Percentiles rank a stretch among this genome's conserved stretches.
Conservation (phyloP, 805 yeast species). For the Hanseniaspora vineae region DNA sequence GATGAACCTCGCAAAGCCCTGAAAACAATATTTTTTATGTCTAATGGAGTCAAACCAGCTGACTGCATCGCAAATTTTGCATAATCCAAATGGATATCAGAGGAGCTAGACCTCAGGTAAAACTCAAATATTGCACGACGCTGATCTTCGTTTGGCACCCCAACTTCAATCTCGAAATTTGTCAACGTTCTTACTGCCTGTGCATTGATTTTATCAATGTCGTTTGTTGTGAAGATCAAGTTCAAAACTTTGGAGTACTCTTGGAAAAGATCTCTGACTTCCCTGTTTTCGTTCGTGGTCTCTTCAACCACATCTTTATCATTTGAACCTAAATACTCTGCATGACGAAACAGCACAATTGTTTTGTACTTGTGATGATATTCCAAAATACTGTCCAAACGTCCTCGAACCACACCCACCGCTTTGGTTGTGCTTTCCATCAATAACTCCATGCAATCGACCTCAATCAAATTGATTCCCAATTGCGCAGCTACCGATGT, state of each 20-base stretch:
- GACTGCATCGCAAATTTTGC: constrained; percentile 30
- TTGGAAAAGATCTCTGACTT: constrained; percentile 22
- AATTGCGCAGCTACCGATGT: constrained; percentile 38
- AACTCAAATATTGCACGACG: constrained; percentile 49
- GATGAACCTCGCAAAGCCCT: constrained; percentile 22
- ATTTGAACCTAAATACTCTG: constrained; percentile 61
- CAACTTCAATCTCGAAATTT: constrained; percentile 63
- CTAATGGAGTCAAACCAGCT: constrained; percentile 86
- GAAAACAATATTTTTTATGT: constrained; percentile 59
- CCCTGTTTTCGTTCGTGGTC: constrained; percentile 7
- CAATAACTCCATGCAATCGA: constrained; percentile 57
- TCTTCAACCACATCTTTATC: constrained; percentile 34
- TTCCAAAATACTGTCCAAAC: constrained; percentile 49
- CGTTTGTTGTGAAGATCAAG: constrained; percentile 33
- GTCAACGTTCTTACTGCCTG: constrained; percentile 52
- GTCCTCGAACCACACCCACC: constrained; percentile 64
- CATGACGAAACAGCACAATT: constrained; percentile 40
- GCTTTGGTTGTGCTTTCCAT: constrained; percentile 67
- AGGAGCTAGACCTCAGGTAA: constrained; percentile 27
- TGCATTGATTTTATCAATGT: constrained; percentile 48
- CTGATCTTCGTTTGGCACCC: constrained; percentile 71
- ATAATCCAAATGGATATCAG: constrained; percentile 6
- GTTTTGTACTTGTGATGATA: constrained; percentile 5
- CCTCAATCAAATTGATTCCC: constrained; percentile 53
- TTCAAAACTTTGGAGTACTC: constrained; percentile 32